Percentiles rank a stretch among this genome's conserved stretches.
Evolutionary conservation across 768 basidiomycete genomes (phyloP).

Genomic region (Strobilomyces dryophilus): DNA sequence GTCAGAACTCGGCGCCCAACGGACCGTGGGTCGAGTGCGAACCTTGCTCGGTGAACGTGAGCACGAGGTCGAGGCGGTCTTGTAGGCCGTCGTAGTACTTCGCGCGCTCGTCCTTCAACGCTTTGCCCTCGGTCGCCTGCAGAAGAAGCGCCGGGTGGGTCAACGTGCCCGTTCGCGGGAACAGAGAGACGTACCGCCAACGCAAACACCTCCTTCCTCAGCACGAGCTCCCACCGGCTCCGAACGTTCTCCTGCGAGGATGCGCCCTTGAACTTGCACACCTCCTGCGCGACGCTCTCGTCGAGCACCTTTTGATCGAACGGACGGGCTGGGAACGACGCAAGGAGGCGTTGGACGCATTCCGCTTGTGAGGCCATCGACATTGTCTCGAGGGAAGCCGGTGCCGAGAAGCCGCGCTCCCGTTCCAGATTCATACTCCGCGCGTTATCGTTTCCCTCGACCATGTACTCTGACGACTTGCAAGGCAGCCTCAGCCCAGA

Average conservation of each 20-base stretch:
- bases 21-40: constrained; percentile 20
- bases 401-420: constrained; percentile 25
- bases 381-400: not conserved
- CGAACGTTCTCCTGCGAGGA: constrained; percentile 57
- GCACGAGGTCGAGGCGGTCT: constrained; percentile 64
- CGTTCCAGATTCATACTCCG: constrained; percentile 12
- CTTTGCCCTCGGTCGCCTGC: constrained; percentile 65
- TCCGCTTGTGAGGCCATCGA: constrained; percentile 51
- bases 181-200: constrained; percentile 53
- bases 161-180: not conserved
- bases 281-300: constrained; percentile 43
- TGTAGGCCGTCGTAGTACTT: constrained; percentile 60
- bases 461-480: constrained; percentile 28
- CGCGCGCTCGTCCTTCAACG: constrained; percentile 47
- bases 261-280: constrained; percentile 40
- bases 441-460: constrained; percentile 11
- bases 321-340: constrained; percentile 50
- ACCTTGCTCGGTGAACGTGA: constrained; percentile 79
- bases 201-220: constrained; percentile 67
- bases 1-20: constrained; percentile 1
- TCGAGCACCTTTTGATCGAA: constrained; percentile 45
- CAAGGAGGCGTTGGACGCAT: constrained; percentile 46
- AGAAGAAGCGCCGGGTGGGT: not conserved
- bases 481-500: constrained; percentile 10
- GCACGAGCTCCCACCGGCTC: constrained; percentile 70